These are phyloP conservation scores for Fusarium nematophilum DNA, from an alignment of 2,329 filamentous ascomycete genomes.

Conservation along the genomic window DNA sequence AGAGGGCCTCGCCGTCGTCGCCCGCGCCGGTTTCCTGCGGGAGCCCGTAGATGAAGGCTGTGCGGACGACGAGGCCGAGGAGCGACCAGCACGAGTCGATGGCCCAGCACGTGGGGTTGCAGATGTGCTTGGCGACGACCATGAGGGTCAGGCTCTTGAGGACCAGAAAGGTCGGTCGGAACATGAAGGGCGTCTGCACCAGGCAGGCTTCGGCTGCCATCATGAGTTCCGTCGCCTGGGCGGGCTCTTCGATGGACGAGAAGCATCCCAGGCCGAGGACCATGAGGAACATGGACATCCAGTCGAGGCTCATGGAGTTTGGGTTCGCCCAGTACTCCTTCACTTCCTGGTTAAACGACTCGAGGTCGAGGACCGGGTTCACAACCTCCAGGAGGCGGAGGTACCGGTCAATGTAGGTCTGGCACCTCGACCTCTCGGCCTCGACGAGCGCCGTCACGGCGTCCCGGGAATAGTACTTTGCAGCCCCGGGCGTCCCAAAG, in stretches of 20 bases:
- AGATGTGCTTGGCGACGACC: conserved; percentile 51
- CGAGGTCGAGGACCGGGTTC: conserved; percentile 49
- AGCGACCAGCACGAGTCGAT: conserved; percentile 52
- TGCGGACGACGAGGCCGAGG: conserved; percentile 48
- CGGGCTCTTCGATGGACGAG: conserved; percentile 46
- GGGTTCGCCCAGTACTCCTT: conserved; percentile 49
- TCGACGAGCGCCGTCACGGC: conserved; percentile 46
- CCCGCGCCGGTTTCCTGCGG: conserved; percentile 45
- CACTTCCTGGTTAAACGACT: conserved; percentile 45
- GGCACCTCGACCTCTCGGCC: conserved; percentile 41
- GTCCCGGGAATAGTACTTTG: conserved; percentile 48
- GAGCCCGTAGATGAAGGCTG: conserved; percentile 50
- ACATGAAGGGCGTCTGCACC: conserved; percentile 53
- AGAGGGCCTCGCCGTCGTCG: conserved; percentile 35
- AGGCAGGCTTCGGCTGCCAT: conserved; percentile 52
- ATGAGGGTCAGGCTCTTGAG: conserved; percentile 48
- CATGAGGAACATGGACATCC: conserved; percentile 51
- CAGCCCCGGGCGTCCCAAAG: conserved; percentile 51
- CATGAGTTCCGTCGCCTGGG: conserved; percentile 50
- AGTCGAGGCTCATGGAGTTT: conserved; percentile 44
- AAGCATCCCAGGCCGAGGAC: conserved; percentile 51
- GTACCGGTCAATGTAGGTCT: conserved; percentile 46
- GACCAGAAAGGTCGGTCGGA: conserved; percentile 49
- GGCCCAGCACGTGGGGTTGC: conserved; percentile 52
- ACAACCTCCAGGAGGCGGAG: conserved; percentile 48